Evolutionary conservation across 139 green algal species (phyloP), one percentile per base, ranked within the genome.

Genomic region (Desmodesmus armatus): DNA sequence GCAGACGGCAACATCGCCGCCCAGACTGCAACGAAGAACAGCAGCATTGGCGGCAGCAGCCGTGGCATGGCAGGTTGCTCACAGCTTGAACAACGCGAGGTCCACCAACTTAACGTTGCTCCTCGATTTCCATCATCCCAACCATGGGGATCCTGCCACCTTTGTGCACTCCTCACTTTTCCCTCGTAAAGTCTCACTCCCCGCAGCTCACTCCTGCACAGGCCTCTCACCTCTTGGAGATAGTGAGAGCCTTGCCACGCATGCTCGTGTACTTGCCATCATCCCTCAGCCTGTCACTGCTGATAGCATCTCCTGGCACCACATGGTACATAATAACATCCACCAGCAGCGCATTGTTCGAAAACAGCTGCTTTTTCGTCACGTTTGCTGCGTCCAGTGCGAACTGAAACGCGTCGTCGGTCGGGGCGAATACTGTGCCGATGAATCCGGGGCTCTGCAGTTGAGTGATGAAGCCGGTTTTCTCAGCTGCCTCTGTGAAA

Each of bases 321-420:
- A 84, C 78, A 44, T 84, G 78, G 47, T 84, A 84, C 78, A 65
- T 51, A 21, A 84, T 71, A 13, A 84, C 53, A 43, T 84, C 78
- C 47, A 84, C 78, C 37, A 74, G 25, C 78, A 84, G 3, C 6
- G 37, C 63, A 62, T 74, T 84, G 33, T 84, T 84, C 2, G 19
- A 7, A 5, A 43, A 74, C 40, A 84, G 23, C 78, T 84, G n/a
- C 27, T 84, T 5, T 33, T 71, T 82, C 11, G 35, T 82, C 19
- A 70, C 43, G 21, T 53, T 53, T 17, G 75, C 75, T 17, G 60
- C 71, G 5, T 51, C 75, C 0, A 82, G 53, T 0, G 75, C 75
- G 13, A 23, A 7, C 27, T 82, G 23, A 3, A 82, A 17, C 9
- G 75, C 75, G 7, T 70, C 75, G 33, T 84, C 62, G 27, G 62